These are phyloP conservation scores for Xylaria longipes DNA, from an alignment of 495 filamentous ascomycete species.

Conservation along the genomic window DNA sequence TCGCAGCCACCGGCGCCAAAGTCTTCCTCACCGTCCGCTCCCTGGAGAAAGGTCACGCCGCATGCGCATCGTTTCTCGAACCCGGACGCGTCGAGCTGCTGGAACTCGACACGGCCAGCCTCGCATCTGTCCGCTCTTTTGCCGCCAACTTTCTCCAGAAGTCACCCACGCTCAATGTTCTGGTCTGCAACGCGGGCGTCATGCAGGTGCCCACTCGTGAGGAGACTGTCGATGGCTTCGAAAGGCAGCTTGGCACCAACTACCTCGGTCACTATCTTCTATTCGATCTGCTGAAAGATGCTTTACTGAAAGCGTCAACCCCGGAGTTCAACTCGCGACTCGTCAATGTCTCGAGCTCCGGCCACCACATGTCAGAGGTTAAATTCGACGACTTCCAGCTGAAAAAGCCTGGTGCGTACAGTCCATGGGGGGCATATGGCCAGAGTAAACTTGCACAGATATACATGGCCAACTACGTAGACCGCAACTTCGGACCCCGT, in stretches of 20 bases:
- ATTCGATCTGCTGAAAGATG: conserved; percentile 51
- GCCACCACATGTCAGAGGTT: conserved; percentile 39
- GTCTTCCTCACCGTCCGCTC: conserved; percentile 53
- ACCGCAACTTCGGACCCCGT: conserved; percentile 44
- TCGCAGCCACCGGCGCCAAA: conserved; percentile 54
- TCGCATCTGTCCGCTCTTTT: conserved; percentile 35
- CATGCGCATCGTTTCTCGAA: conserved; percentile 36
- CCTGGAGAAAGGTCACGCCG: conserved; percentile 40
- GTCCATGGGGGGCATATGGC: conserved; percentile 45
- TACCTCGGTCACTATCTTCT: conserved; percentile 58
- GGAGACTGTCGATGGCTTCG: conserved; percentile 50
- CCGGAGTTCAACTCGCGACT: conserved; percentile 51
- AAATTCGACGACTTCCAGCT: conserved; percentile 26
- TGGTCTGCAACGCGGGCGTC: conserved; percentile 43
- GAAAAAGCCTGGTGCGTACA: conserved; percentile 43
- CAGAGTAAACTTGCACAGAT: conserved; percentile 51
- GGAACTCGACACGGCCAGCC: conserved; percentile 36
- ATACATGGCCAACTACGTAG: conserved; percentile 52
- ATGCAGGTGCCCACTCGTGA: conserved; percentile 46
- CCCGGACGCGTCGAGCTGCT: conserved; percentile 38
- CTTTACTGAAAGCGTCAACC: conserved; percentile 45
- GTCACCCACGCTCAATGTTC: conserved; percentile 32
- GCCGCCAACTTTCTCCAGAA: conserved; percentile 33
- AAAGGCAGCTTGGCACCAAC: conserved; percentile 55
- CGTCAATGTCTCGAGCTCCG: conserved; percentile 48